A percentile compares a stretch with the other conserved stretches of the same genome.
Conservation (phyloP, 2,329 filamentous ascomycete species). For the Pestalotiopsis sp. region DNA sequence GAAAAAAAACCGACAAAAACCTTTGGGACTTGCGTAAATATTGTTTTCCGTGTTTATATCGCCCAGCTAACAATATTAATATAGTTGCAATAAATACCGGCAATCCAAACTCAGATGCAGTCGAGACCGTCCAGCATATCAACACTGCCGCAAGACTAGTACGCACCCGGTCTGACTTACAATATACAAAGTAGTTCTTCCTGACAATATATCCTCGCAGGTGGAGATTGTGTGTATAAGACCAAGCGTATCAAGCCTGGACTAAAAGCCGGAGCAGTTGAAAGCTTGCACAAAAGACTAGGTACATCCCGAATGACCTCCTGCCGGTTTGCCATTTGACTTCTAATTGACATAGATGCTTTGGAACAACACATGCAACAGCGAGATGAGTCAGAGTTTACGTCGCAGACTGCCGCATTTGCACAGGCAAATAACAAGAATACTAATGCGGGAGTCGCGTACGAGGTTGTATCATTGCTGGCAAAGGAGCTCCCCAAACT, state of each 20-base stretch:
- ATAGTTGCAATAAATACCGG: constrained; percentile 33
- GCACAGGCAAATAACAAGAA: not conserved
- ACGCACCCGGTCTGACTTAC: not conserved
- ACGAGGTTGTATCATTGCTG: constrained; percentile 18
- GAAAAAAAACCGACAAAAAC: not conserved
- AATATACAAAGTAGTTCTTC: too few relatives aligned
- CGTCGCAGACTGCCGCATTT: too few relatives aligned
- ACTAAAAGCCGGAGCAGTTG: constrained; percentile 39
- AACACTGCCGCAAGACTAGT: constrained; percentile 27
- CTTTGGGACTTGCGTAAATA: not conserved
- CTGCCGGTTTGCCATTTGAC: not conserved
- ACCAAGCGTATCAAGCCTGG: constrained; percentile 37
- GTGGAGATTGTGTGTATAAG: constrained; percentile 32
- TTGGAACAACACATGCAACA: not conserved
- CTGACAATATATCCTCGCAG: constrained; percentile 8
- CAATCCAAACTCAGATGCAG: constrained; percentile 37
- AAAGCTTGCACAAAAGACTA: constrained; percentile 36
- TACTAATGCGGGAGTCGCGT: not conserved
- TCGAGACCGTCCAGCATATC: constrained; percentile 34
- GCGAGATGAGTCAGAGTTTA: not conserved
- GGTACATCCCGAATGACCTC: constrained; percentile 18
- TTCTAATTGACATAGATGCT: not conserved
- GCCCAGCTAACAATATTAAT: not conserved
- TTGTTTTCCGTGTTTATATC: too few relatives aligned
- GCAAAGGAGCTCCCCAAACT: constrained; percentile 23